Evolutionary conservation across 140 eudicot species (phyloP).

Genomic region (Anethum foeniculum): DNA sequence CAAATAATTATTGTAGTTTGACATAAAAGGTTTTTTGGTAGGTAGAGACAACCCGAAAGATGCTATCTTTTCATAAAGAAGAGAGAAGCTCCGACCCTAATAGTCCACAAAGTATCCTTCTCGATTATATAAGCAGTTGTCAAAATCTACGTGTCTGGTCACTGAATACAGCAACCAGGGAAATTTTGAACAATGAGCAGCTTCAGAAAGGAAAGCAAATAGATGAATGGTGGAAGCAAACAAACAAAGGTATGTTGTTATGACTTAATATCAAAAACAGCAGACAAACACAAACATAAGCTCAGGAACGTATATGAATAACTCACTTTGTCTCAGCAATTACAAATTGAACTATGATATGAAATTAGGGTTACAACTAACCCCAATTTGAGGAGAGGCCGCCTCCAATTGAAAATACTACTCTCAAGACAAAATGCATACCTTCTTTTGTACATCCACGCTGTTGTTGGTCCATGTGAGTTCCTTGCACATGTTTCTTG

Average conservation of each 20-base stretch:
- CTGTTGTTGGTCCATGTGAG: too few relatives aligned
- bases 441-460: too few relatives aligned
- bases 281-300: too few relatives aligned
- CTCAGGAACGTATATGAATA: too few relatives aligned
- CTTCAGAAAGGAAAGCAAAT: slow-evolving; percentile 97
- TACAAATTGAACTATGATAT: too few relatives aligned
- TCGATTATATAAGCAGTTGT: slow-evolving; percentile 94
- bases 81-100: slow-evolving; percentile 83
- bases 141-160: slow-evolving; percentile 94
- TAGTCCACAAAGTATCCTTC: slow-evolving; percentile 76
- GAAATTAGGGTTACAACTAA: too few relatives aligned
- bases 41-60: slow-evolving; percentile 90
- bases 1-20: slow-evolving; percentile 5
- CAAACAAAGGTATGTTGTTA: slow-evolving; percentile 68
- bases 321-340: too few relatives aligned
- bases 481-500: too few relatives aligned
- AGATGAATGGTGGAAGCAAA: slow-evolving; percentile 99
- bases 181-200: slow-evolving; percentile 72
- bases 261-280: too few relatives aligned
- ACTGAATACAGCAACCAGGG: slow-evolving; percentile 68
- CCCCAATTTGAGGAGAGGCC: too few relatives aligned
- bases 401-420: too few relatives aligned
- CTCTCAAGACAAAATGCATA: too few relatives aligned
- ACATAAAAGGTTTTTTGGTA: slow-evolving; percentile 14
- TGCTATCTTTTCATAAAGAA: slow-evolving; percentile 83